Conservation (phyloP, 2,329 filamentous ascomycete species). For the Alternaria sp. region DNA sequence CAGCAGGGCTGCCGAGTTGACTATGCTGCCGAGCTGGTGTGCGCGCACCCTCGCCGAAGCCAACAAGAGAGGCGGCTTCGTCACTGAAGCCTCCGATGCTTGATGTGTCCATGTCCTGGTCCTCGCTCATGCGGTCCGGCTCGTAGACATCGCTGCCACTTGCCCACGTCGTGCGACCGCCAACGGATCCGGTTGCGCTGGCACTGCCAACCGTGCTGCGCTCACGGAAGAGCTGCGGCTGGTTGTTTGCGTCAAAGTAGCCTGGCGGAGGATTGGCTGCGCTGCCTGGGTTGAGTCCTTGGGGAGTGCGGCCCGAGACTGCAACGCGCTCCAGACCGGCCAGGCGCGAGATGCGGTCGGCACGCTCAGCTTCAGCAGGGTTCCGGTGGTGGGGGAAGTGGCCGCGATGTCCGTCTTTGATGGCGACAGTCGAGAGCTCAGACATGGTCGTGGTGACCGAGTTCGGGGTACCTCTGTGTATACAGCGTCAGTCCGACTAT, state of each 20-base stretch:
- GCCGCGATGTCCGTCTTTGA: conserved; percentile 94
- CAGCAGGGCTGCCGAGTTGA: conserved; percentile 81
- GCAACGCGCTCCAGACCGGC: conserved; percentile 89
- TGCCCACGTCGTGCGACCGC: conserved; percentile 73
- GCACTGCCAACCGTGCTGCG: conserved; percentile 89
- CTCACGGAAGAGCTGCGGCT: conserved; percentile 71
- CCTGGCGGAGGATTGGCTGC: conserved; percentile 53
- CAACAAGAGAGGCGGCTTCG: conserved; percentile 83
- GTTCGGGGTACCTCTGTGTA: conserved; percentile 82
- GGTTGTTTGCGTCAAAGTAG: conserved; percentile 82
- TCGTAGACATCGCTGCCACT: conserved; percentile 65
- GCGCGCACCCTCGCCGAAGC: conserved; percentile 85
- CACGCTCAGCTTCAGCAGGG: conserved; percentile 88
- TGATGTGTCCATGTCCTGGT: conserved; percentile 64
- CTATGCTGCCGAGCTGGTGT: conserved; percentile 62
- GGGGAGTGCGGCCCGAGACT: conserved; percentile 67
- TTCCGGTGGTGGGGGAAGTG: conserved; percentile 69
- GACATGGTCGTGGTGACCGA: conserved; percentile 92
- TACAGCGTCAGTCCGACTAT: conserved; percentile 20
- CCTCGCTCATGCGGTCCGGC: conserved; percentile 76
- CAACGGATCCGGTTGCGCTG: conserved; percentile 81
- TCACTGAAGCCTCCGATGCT: conserved; percentile 83
- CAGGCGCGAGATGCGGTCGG: conserved; percentile 92
- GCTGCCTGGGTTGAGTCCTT: conserved; percentile 56
- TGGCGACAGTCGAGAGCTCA: conserved; percentile 88